A percentile compares a stretch with the other conserved stretches of the same genome.
Evolutionary conservation across 1,284 basidiomycete species (phyloP).

Genomic region (Phellinidium pouzarii): DNA sequence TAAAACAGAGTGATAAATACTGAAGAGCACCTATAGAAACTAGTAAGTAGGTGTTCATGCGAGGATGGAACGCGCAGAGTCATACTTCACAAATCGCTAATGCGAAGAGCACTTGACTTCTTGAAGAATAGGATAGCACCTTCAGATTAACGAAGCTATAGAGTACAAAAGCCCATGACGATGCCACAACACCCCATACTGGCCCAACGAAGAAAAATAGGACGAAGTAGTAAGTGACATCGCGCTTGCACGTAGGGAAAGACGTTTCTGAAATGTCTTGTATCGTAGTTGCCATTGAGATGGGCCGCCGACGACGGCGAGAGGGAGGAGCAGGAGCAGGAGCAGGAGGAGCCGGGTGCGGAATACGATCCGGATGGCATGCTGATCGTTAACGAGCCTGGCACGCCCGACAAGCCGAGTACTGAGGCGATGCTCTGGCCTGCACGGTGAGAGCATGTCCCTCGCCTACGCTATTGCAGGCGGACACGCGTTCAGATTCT

Average conservation of each 20-base stretch:
- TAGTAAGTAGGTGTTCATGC: slow-evolving; percentile 7
- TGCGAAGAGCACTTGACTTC: slow-evolving; percentile 35
- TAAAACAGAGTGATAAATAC: slow-evolving; percentile 61
- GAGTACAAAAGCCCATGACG: slow-evolving; percentile 63
- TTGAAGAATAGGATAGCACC: slow-evolving; percentile 37
- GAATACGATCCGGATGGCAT: slow-evolving; percentile 25
- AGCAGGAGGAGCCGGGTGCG: slow-evolving; percentile 13
- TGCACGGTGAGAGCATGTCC: slow-evolving; percentile 18
- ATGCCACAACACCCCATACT: slow-evolving; percentile 62
- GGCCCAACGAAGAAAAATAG: slow-evolving; percentile 56
- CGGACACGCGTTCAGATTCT: not conserved
- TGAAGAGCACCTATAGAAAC: slow-evolving; percentile 64
- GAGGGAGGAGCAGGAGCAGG: slow-evolving; percentile 7
- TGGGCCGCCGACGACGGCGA: not conserved
- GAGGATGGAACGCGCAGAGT: slow-evolving; percentile 12
- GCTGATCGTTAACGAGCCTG: slow-evolving; percentile 24
- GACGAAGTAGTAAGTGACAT: slow-evolving; percentile 51
- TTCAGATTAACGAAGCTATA: slow-evolving; percentile 45
- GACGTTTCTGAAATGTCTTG: slow-evolving; percentile 36
- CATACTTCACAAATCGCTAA: slow-evolving; percentile 46
- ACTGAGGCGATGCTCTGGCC: slow-evolving; percentile 22
- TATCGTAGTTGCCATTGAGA: slow-evolving; percentile 19
- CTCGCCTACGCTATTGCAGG: not conserved
- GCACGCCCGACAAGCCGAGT: slow-evolving; percentile 26
- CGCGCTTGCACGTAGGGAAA: slow-evolving; percentile 30